phyloP scores from a whole-genome alignment of 176 grass and related monocot species.

The Carex pumila region DNA sequence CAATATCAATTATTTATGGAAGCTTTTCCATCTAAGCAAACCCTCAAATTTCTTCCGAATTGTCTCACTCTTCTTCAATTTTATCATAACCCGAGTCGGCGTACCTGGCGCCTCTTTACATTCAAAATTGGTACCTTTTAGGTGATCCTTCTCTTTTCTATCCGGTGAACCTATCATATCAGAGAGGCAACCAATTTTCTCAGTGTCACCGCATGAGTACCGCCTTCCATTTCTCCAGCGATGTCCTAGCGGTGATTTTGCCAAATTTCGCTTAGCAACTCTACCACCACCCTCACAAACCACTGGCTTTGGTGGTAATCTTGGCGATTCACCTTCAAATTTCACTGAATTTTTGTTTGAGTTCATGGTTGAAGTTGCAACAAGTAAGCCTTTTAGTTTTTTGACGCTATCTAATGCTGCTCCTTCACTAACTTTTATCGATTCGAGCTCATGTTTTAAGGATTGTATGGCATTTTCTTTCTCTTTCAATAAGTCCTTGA shows the following conservation, averaged over 20 bases:
- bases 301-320: conserved; percentile 13
- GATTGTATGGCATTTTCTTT: conserved; percentile 50
- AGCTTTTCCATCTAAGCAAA: conserved; percentile 67
- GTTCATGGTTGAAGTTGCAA: conserved; percentile 38
- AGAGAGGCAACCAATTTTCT: conserved; percentile 45
- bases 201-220: conserved; percentile 35
- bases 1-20: conserved; percentile 43
- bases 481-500: conserved; percentile 41
- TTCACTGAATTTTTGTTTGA: conserved; percentile 10
- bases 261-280: conserved; percentile 11
- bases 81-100: conserved; percentile 26
- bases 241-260: conserved; percentile 37
- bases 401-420: conserved; percentile 63
- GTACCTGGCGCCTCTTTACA: conserved; percentile 32
- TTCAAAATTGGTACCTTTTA: not conserved
- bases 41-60: conserved; percentile 50
- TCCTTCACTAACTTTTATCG: conserved; percentile 54
- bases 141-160: conserved; percentile 8
- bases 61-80: conserved; percentile 17
- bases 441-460: conserved; percentile 58
- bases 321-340: conserved; percentile 25
- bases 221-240: conserved; percentile 28
- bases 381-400: conserved; percentile 66
- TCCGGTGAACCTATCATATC: conserved; percentile 47
- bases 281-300: not conserved